These are phyloP conservation scores for Trichoderma virens DNA, from an alignment of 495 filamentous ascomycete species.

Conservation along the genomic window DNA sequence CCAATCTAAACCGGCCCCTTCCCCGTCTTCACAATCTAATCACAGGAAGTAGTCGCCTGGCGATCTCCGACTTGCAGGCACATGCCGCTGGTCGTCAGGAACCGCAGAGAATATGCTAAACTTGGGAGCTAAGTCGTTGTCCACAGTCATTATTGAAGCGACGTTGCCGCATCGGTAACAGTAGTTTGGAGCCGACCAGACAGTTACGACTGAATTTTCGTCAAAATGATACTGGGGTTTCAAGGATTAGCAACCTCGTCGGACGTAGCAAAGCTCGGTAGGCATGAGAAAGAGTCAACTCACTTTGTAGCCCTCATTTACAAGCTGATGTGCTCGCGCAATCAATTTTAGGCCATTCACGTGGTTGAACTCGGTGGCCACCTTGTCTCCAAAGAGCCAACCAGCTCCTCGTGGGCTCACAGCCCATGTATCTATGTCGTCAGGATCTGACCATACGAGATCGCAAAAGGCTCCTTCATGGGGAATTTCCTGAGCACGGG, in stretches of 20 bases:
- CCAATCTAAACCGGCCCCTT: background rate
- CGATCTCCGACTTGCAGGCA: conserved; percentile 72
- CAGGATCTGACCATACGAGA: conserved; percentile 95
- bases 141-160: conserved; percentile 91
- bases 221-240: conserved; percentile 72
- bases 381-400: conserved; percentile 96
- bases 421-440: conserved; percentile 97
- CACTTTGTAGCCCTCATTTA: conserved; percentile 97
- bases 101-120: conserved; percentile 96
- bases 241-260: conserved; percentile 13
- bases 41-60: conserved; percentile 94
- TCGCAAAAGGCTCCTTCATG: conserved; percentile 98
- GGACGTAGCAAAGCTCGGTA: background rate
- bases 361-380: conserved; percentile 97
- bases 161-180: conserved; percentile 98
- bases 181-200: conserved; percentile 97
- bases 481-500: conserved; percentile 92
- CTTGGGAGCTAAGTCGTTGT: conserved; percentile 71
- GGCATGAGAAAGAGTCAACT: background rate
- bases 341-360: conserved; percentile 94
- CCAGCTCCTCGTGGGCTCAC: conserved; percentile 90
- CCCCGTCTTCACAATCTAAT: conserved; percentile 16
- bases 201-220: conserved; percentile 90
- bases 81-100: conserved; percentile 80
- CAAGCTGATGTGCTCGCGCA: conserved; percentile 90